Evolutionary conservation across 106 monocot genomes (phyloP), one percentile per base, ranked within the genome.

Genomic region (Phalaenopsis equestris): DNA sequence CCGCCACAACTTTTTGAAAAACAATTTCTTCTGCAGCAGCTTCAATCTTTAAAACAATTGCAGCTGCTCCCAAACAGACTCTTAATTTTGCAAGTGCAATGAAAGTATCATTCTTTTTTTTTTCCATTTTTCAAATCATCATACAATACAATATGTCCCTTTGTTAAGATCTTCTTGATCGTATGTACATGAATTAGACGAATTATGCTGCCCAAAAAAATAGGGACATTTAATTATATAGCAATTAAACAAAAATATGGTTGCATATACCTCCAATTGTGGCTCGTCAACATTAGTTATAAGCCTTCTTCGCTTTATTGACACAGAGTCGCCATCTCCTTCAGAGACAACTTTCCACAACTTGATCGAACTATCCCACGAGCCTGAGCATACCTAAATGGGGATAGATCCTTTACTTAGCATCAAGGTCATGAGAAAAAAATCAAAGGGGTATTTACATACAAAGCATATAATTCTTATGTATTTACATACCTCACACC

Each of bases 351-450:
- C 85, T 45, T 84, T 80, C 97, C 97, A 98, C 83, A 98, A 80
- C 84, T 95, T 92, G 55, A 92, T 88, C 73, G 94, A 89, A 87
- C 86, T 79, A 41, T 98, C 97, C 94, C 94, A 98, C 18, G 97
- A 98, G 30, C 94, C 97, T 55, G 97, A 98, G 88, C 97, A 94
- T 78, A 98, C 48, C 96, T 96, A 86, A 58, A 78, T 43, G 30
- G 6, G n/a, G 14, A 41, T 57, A 72, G 12, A 75, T 41, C 41
- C 2, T 18, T 18, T n/a, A 41, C n/a, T 56, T 41, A 73, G 73
- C 9, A 73, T 12, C 18, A 19, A 18, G 8, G 42, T 73, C 5
- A 73, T 73, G 42, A 73, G 1, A 42, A 73, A 41, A 73, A 73
- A 70, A 67, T 30, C 30, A 30, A 30, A 30, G 30, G 30, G 30